These are phyloP conservation scores for Narthecium ossifragum DNA, from an alignment of 106 monocot species.

Conservation along the genomic window DNA sequence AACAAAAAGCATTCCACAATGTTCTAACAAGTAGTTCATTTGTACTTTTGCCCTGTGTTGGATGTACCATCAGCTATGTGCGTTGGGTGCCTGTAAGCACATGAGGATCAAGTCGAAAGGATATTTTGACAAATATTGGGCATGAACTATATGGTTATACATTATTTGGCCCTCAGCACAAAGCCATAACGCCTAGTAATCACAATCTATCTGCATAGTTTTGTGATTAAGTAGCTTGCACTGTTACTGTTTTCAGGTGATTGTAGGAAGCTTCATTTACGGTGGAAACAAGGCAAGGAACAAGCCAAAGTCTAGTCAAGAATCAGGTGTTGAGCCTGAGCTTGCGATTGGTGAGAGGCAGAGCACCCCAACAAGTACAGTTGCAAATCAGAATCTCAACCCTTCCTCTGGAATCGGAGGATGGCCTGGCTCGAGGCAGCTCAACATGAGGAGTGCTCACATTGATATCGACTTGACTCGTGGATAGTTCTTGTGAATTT, in stretches of 20 bases:
- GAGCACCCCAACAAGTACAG: neutral
- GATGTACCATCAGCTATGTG: too few species aligned
- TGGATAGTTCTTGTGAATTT: constrained; percentile 13
- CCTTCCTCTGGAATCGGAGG: constrained; percentile 12
- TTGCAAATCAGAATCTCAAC: too few species aligned
- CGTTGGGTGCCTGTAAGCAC: too few species aligned
- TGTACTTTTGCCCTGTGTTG: too few species aligned
- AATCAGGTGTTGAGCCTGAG: constrained; percentile 17
- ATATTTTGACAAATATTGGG: too few species aligned
- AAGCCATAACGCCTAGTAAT: neutral
- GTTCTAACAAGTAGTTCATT: too few species aligned
- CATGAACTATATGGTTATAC: too few species aligned
- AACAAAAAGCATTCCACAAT: too few species aligned
- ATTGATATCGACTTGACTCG: constrained; percentile 38
- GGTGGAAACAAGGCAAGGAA: constrained; percentile 28
- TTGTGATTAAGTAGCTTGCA: neutral
- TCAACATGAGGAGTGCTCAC: constrained; percentile 24
- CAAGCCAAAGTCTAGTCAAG: constrained; percentile 18
- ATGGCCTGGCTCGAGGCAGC: constrained; percentile 25
- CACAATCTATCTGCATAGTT: neutral
- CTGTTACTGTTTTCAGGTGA: constrained; percentile 25
- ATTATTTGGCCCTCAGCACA: neutral
- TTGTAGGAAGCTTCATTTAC: constrained; percentile 47
- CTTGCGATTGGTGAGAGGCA: constrained; percentile 2
- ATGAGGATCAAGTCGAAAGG: too few species aligned